Conservation (phyloP, 768 basidiomycete species). For the Heimioporus sp. region DNA sequence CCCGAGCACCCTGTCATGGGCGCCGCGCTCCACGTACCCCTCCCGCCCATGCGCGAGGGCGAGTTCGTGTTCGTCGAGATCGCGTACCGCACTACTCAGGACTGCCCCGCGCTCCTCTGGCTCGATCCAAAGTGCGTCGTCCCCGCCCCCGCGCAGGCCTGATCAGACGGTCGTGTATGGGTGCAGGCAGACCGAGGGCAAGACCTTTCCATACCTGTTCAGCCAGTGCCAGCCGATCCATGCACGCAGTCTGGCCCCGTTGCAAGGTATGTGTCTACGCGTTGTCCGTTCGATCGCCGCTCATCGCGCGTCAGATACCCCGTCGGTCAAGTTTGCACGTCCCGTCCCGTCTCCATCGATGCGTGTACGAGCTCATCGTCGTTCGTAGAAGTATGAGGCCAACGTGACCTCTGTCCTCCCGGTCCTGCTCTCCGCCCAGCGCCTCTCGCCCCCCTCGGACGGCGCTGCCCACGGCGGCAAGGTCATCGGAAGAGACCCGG, state of each 20-base stretch:
- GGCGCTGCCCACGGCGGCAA: slow-evolving; percentile 74
- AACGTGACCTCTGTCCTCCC: slow-evolving; percentile 76
- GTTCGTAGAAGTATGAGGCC: slow-evolving; percentile 75
- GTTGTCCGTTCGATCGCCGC: background rate
- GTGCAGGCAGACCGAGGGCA: slow-evolving; percentile 79
- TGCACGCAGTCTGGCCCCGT: slow-evolving; percentile 72
- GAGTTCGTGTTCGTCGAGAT: slow-evolving; percentile 48
- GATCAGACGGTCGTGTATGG: background rate
- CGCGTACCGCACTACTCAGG: slow-evolving; percentile 70
- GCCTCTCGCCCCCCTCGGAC: slow-evolving; percentile 70
- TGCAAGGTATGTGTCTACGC: slow-evolving; percentile 67
- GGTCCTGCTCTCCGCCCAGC: slow-evolving; percentile 80
- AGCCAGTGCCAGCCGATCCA: slow-evolving; percentile 94
- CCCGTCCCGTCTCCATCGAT: background rate
- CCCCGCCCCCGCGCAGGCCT: background rate
- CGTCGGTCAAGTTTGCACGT: slow-evolving; percentile 79
- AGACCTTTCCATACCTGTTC: slow-evolving; percentile 82
- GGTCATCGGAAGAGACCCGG: slow-evolving; percentile 66
- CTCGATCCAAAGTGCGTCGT: slow-evolving; percentile 71
- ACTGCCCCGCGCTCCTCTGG: slow-evolving; percentile 84
- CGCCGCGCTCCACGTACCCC: slow-evolving; percentile 61
- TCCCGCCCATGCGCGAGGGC: slow-evolving; percentile 40
- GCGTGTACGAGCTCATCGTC: background rate
- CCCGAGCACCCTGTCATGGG: slow-evolving; percentile 72
- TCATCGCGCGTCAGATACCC: slow-evolving; percentile 52